phyloP scores from a whole-genome alignment of 2,329 filamentous ascomycete species.

The Cercospora sojina region DNA sequence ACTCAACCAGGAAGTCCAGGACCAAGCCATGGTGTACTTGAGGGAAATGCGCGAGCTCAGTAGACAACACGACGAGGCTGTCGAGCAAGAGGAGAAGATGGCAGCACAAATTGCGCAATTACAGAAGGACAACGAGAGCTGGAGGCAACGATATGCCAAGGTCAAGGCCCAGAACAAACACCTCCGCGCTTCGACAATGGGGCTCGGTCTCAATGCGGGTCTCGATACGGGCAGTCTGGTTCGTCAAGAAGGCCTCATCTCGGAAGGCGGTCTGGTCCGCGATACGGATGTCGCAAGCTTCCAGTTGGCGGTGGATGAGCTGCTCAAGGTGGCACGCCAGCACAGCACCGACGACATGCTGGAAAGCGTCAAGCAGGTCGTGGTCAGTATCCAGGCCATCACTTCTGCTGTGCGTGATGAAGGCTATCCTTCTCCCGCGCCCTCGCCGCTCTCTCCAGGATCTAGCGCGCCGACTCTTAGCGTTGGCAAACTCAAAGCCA shows the following conservation, averaged over 20 bases:
- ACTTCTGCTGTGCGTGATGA: constrained; percentile 66
- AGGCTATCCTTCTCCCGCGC: constrained; percentile 35
- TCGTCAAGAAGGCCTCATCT: constrained; percentile 56
- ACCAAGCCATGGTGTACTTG: constrained; percentile 78
- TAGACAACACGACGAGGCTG: constrained; percentile 71
- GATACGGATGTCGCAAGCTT: constrained; percentile 94
- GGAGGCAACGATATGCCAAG: constrained; percentile 85
- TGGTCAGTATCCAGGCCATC: constrained; percentile 78
- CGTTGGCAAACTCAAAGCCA: constrained; percentile 61
- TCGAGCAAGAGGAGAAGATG: constrained; percentile 79
- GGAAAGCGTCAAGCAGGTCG: constrained; percentile 82
- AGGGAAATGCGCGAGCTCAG: constrained; percentile 87
- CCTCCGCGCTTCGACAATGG: constrained; percentile 76
- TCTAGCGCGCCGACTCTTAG: constrained; percentile 38
- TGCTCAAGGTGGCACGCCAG: constrained; percentile 72
- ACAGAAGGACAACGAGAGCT: constrained; percentile 80
- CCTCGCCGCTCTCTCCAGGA: constrained; percentile 28
- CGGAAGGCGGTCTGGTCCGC: constrained; percentile 75
- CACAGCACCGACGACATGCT: constrained; percentile 74
- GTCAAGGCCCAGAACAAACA: constrained; percentile 83
- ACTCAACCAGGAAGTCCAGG: constrained; percentile 81
- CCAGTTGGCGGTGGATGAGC: constrained; percentile 89
- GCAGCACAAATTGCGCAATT: constrained; percentile 72
- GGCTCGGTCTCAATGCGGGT: constrained; percentile 58
- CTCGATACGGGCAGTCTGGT: constrained; percentile 65